Conservation (phyloP, 306 rosid genomes). For the Hippophae rhamnoides region DNA sequence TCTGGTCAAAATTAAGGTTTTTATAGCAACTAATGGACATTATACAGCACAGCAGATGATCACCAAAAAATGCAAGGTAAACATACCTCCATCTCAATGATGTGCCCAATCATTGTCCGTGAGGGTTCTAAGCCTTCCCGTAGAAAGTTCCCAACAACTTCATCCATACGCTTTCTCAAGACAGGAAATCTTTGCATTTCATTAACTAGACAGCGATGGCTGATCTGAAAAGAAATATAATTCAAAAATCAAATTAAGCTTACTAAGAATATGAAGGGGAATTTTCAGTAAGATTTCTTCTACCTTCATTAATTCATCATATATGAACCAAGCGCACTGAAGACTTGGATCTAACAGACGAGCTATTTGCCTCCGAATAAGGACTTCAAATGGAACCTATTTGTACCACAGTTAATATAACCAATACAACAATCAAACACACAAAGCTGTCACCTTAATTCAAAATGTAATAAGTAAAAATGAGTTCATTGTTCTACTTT, state of each 20-base stretch:
- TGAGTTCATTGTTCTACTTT: too few species aligned
- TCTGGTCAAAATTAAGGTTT: too few species aligned
- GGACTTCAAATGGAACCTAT: conserved; percentile 95
- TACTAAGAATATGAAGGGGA: conserved; percentile 2
- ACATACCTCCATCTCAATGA: conserved; percentile 92
- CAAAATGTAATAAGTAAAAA: too few species aligned
- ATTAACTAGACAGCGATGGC: conserved; percentile 74
- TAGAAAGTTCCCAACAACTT: conserved; percentile 77
- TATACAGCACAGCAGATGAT: too few species aligned
- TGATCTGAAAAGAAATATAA: conserved; percentile 53
- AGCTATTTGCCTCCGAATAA: conserved; percentile 84
- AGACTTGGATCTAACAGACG: conserved; percentile 95
- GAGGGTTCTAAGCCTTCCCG: conserved; percentile 94
- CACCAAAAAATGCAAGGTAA: neutral
- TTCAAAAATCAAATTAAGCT: conserved; percentile 11
- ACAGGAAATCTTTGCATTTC: conserved; percentile 92
- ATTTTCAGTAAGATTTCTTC: neutral
- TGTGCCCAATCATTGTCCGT: conserved; percentile 83
- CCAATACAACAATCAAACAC: neutral
- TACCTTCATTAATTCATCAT: conserved; percentile 84
- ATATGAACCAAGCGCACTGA: conserved; percentile 96
- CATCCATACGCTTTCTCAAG: conserved; percentile 89
- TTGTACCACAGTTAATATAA: conserved; percentile 15
- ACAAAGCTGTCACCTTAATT: too few species aligned
- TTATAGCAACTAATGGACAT: too few species aligned